phyloP scores from a whole-genome alignment of 2,329 filamentous ascomycete species.

The Colletotrichum sp. region DNA sequence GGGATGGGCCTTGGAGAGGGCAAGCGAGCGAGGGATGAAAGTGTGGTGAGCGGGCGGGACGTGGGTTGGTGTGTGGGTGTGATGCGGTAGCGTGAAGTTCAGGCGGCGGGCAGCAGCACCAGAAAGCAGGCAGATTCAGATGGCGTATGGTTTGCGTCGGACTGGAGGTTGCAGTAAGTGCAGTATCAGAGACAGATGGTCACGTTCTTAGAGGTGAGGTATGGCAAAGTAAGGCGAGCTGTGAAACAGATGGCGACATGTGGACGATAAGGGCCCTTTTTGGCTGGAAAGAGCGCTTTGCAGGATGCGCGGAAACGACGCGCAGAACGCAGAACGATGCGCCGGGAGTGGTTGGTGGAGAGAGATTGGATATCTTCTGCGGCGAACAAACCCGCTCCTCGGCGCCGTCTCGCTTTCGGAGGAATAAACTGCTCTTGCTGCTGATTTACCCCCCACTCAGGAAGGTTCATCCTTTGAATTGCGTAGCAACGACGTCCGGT shows the following conservation, averaged over 20 bases:
- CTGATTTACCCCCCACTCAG: not conserved
- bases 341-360: not conserved
- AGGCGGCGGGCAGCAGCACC: not conserved
- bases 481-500: not conserved
- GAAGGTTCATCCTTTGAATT: not conserved
- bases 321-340: not conserved
- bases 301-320: not conserved
- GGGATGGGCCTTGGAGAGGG: conserved; percentile 8
- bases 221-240: not conserved
- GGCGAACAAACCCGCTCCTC: not conserved
- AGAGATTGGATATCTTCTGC: not conserved
- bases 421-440: not conserved
- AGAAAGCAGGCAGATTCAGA: not conserved
- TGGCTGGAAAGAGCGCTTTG: not conserved
- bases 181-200: not conserved
- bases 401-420: not conserved
- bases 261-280: not conserved
- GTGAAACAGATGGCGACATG: not conserved
- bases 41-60: not conserved
- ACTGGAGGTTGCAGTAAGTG: not conserved
- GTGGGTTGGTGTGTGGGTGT: not conserved
- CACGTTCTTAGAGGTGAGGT: not conserved
- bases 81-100: not conserved
- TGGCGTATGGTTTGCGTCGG: not conserved
- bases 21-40: not conserved